A percentile compares a stretch with the other conserved stretches of the same genome.
Evolutionary conservation across 2,329 filamentous ascomycete genomes (phyloP).

Genomic region (Mycosphaerella sp.): DNA sequence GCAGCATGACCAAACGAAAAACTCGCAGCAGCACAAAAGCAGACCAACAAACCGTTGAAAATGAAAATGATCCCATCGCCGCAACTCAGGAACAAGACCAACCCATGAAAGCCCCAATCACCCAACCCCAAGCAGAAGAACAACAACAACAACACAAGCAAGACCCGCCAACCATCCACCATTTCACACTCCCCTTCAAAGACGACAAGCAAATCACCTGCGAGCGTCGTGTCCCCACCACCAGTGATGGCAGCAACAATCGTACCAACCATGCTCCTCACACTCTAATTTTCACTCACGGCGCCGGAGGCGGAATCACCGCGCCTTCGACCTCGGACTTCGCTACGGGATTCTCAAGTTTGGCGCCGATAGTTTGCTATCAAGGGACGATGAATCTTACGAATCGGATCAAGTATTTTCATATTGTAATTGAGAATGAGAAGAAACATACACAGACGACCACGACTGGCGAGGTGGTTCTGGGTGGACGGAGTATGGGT

Average conservation of each 20-base stretch:
- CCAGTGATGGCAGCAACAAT: too few species aligned
- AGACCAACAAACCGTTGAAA: too few species aligned
- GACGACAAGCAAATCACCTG: conserved; percentile 20
- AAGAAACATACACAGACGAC: neutral
- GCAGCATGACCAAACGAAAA: neutral
- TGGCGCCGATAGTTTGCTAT: conserved; percentile 31
- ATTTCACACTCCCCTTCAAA: conserved; percentile 16
- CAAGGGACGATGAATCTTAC: conserved; percentile 40
- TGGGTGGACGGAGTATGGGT: conserved; percentile 42
- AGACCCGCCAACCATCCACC: neutral
- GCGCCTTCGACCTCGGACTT: conserved; percentile 38
- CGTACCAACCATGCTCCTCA: neutral
- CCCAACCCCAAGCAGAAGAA: neutral
- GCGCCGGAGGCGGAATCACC: conserved; percentile 39
- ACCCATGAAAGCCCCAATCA: too few species aligned
- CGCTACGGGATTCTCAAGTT: conserved; percentile 33
- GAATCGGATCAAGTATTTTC: conserved; percentile 35
- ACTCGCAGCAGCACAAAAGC: neutral
- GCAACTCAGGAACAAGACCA: too few species aligned
- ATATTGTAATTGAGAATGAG: conserved; percentile 31
- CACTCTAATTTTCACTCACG: conserved; percentile 41
- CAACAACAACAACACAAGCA: neutral
- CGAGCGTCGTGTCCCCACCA: conserved; percentile 5
- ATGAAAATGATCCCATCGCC: too few species aligned
- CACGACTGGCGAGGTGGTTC: conserved; percentile 10